A percentile compares a stretch with the other conserved stretches of the same genome.
Evolutionary conservation across 768 basidiomycete genomes (phyloP).

Genomic region (Phylloporus rhodoxanthus): DNA sequence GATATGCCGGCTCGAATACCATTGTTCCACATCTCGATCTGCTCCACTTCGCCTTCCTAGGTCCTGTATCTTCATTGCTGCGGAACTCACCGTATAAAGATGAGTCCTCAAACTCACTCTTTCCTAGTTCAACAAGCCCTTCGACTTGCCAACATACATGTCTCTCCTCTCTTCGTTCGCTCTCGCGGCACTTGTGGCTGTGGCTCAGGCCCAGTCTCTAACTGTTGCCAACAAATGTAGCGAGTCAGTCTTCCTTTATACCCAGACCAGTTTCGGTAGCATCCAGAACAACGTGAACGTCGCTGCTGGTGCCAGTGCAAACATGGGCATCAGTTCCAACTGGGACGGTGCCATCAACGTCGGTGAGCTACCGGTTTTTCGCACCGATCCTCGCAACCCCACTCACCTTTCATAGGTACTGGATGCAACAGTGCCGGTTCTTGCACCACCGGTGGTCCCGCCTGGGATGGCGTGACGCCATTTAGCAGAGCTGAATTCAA

Average conservation of each 20-base stretch:
- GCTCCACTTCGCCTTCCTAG: not conserved
- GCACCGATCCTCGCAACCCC: not conserved
- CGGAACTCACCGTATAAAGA: slow-evolving; percentile 12
- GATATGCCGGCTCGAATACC: not conserved
- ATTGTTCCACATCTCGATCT: not conserved
- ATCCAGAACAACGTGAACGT: slow-evolving; percentile 26
- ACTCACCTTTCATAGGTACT: slow-evolving; percentile 21
- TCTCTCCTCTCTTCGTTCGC: slow-evolving; percentile 14
- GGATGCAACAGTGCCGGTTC: slow-evolving; percentile 21
- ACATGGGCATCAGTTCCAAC: slow-evolving; percentile 29
- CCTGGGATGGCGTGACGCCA: slow-evolving; percentile 27
- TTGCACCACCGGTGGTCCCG: slow-evolving; percentile 28
- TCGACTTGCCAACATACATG: slow-evolving; percentile 14
- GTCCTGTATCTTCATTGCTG: not conserved
- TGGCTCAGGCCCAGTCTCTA: slow-evolving; percentile 25
- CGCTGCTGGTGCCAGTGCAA: slow-evolving; percentile 16
- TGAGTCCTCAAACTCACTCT: not conserved
- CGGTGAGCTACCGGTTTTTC: slow-evolving; percentile 11
- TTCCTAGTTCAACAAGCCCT: slow-evolving; percentile 1
- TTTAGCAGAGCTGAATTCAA: slow-evolving; percentile 32
- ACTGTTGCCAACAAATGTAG: slow-evolving; percentile 13
- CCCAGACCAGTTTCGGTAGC: slow-evolving; percentile 25
- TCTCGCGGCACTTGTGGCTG: slow-evolving; percentile 15
- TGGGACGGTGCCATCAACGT: slow-evolving; percentile 30
- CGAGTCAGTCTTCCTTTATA: slow-evolving; percentile 27